Percentiles rank a stretch among this genome's conserved stretches.
Evolutionary conservation across 1,284 basidiomycete genomes (phyloP).

Genomic region (Papiliotrema nemorosa): DNA sequence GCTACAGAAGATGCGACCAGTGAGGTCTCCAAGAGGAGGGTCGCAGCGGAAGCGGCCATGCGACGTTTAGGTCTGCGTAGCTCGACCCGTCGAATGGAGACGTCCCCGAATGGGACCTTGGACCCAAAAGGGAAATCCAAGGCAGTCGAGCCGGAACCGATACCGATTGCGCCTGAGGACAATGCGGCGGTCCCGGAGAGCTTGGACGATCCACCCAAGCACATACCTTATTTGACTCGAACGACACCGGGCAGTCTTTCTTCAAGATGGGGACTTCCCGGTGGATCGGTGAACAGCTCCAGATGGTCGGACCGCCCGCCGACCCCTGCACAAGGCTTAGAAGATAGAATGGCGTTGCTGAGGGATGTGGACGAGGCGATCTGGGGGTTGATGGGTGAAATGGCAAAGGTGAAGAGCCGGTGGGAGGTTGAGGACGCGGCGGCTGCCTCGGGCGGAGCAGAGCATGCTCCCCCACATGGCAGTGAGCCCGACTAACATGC

Average conservation of each 20-base stretch:
- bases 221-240: constrained; percentile 11
- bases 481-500: too few species aligned
- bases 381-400: constrained; percentile 68
- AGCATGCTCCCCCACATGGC: too few species aligned
- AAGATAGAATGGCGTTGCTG: constrained; percentile 71
- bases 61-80: constrained; percentile 14
- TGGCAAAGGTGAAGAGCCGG: constrained; percentile 67
- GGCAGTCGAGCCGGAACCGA: background rate
- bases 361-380: constrained; percentile 68
- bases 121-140: constrained; percentile 17
- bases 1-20: background rate
- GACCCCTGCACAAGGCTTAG: constrained; percentile 51
- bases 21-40: constrained; percentile 9
- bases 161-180: background rate
- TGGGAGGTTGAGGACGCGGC: constrained; percentile 33
- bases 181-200: too few species aligned
- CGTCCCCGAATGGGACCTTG: background rate
- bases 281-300: background rate
- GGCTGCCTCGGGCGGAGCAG: too few species aligned
- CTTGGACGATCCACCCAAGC: constrained; percentile 1
- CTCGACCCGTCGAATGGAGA: background rate
- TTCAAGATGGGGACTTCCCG: background rate
- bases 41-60: constrained; percentile 32
- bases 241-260: background rate
- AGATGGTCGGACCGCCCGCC: background rate